Evolutionary conservation across 495 filamentous ascomycete species (phyloP).

Genomic region (Oidiodendron maius): DNA sequence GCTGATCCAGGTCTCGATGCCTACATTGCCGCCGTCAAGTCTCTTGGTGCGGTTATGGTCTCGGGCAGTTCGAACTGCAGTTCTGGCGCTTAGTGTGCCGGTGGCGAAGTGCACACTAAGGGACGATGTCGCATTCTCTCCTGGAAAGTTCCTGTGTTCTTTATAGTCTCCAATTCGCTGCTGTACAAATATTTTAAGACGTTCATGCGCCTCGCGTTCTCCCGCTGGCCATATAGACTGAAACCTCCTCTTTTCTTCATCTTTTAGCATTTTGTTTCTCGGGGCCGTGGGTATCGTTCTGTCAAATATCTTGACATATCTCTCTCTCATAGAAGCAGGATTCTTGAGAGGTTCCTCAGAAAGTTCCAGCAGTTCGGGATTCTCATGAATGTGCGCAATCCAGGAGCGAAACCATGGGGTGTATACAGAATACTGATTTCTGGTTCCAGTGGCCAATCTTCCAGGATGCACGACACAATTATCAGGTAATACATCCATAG

Average conservation of each 20-base stretch:
- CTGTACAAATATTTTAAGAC: slow-evolving; percentile 65
- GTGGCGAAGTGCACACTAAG: slow-evolving; percentile 76
- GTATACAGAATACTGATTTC: slow-evolving; percentile 81
- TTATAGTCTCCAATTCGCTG: slow-evolving; percentile 58
- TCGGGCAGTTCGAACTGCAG: slow-evolving; percentile 60
- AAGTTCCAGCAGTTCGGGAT: slow-evolving; percentile 57
- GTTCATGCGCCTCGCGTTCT: slow-evolving; percentile 63
- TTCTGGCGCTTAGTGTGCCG: slow-evolving; percentile 73
- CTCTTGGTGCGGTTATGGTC: slow-evolving; percentile 61
- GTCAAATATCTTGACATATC: slow-evolving; percentile 56
- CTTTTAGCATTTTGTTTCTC: slow-evolving; percentile 54
- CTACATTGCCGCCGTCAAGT: slow-evolving; percentile 61
- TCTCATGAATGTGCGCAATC: slow-evolving; percentile 62
- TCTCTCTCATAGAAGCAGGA: slow-evolving; percentile 42
- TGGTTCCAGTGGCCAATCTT: slow-evolving; percentile 50
- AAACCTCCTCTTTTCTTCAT: slow-evolving; percentile 53
- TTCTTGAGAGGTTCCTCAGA: slow-evolving; percentile 59
- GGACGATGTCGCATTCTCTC: slow-evolving; percentile 56
- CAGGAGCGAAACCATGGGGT: slow-evolving; percentile 76
- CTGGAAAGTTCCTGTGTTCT: slow-evolving; percentile 54
- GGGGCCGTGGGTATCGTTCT: slow-evolving; percentile 56
- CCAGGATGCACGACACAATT: slow-evolving; percentile 79
- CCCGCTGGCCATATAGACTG: slow-evolving; percentile 68
- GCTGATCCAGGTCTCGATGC: slow-evolving; percentile 73
- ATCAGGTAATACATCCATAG: slow-evolving; percentile 65